These are phyloP conservation scores for Amyloporia xantha DNA, from an alignment of 768 basidiomycete species.

Conservation along the genomic window DNA sequence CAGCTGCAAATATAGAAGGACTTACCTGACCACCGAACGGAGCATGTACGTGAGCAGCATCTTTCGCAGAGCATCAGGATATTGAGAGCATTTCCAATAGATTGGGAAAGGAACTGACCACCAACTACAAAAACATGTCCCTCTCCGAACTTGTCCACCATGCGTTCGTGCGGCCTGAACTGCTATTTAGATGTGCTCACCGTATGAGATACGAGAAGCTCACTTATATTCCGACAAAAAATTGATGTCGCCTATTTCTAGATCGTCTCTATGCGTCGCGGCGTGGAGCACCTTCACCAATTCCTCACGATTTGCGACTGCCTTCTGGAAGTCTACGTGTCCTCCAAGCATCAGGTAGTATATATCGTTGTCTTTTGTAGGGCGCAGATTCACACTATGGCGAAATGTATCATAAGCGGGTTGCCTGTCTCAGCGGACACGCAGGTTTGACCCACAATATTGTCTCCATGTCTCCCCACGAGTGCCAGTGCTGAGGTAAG, in stretches of 20 bases:
- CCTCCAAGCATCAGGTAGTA: background rate
- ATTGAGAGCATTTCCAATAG: background rate
- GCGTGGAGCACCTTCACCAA: background rate
- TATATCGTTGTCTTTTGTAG: background rate
- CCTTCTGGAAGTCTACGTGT: background rate
- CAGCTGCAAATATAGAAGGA: conserved; percentile 29
- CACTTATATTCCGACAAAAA: background rate
- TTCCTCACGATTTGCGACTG: background rate
- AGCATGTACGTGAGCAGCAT: conserved; percentile 42
- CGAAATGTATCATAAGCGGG: no score
- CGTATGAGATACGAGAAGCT: background rate
- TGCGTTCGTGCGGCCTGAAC: conserved; percentile 41
- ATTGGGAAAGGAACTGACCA: conserved; percentile 27
- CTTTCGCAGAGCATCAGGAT: conserved; percentile 20
- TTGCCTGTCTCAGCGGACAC: no score
- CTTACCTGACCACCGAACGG: conserved; percentile 32
- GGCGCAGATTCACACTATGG: background rate
- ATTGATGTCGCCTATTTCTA: background rate
- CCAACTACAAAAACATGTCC: conserved; percentile 42
- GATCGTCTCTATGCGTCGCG: background rate
- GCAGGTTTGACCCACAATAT: no score
- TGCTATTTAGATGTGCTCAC: background rate
- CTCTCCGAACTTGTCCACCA: conserved; percentile 35
- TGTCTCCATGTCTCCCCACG: background rate
- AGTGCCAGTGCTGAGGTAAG: conserved; percentile 2